Evolutionary conservation across 805 yeast genomes (phyloP).

Genomic region (Metschnikowia reukaufii): DNA sequence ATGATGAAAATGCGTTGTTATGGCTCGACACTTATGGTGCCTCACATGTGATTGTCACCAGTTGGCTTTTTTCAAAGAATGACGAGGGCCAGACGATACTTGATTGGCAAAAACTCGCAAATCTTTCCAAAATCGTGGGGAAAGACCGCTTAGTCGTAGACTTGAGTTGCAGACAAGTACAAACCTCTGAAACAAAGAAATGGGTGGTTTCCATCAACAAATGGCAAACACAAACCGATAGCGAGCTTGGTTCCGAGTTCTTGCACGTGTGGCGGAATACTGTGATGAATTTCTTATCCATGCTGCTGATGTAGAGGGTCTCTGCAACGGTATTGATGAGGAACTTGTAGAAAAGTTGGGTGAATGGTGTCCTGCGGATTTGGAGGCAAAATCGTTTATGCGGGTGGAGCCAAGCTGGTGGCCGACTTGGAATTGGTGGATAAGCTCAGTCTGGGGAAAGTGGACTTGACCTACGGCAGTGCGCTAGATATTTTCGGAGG

Average conservation of each 20-base stretch:
- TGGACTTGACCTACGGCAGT: constrained; percentile 91
- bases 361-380: constrained; percentile 65
- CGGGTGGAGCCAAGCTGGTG: constrained; percentile 89
- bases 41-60: constrained; percentile 84
- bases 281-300: constrained; percentile 90
- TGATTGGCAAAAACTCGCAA: constrained; percentile 51
- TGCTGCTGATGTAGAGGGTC: constrained; percentile 98
- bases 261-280: constrained; percentile 55
- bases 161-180: constrained; percentile 68
- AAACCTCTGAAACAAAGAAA: constrained; percentile 18
- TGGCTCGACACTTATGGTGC: constrained; percentile 80
- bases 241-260: constrained; percentile 51
- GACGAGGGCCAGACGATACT: constrained; percentile 35
- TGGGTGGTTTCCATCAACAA: constrained; percentile 99
- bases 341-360: constrained; percentile 69
- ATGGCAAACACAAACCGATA: constrained; percentile 88
- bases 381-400: constrained; percentile 79
- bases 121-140: constrained; percentile 59
- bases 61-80: constrained; percentile 80
- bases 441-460: constrained; percentile 70
- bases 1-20: constrained; percentile 60
- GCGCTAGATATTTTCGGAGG: constrained; percentile 97
- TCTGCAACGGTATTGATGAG: constrained; percentile 90
- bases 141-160: constrained; percentile 74
- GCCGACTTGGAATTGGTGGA: constrained; percentile 69